Percentiles rank a stretch among this genome's conserved stretches.
phyloP scores from a whole-genome alignment of 2,329 filamentous ascomycete species.

The Pseudopithomyces maydicus region DNA sequence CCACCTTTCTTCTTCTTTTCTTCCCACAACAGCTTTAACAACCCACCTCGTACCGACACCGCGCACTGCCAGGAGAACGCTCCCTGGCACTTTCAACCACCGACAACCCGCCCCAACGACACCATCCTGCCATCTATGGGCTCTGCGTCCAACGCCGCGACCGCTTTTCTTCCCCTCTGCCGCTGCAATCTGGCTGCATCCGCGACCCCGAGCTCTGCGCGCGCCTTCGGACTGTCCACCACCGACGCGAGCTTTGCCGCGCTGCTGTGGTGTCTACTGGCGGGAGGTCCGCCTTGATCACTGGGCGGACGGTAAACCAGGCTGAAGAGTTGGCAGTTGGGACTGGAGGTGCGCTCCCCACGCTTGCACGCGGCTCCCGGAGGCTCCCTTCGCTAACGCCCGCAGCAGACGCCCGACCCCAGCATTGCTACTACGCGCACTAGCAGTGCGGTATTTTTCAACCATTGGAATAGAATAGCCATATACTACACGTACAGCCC shows the following conservation, averaged over 20 bases:
- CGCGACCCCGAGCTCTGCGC: conserved; percentile 37
- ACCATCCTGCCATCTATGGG: conserved; percentile 50
- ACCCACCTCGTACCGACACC: conserved; percentile 21
- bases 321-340: conserved; percentile 16
- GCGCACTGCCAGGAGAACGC: conserved; percentile 29
- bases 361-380: conserved; percentile 10
- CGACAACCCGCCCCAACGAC: conserved; percentile 19
- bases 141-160: conserved; percentile 45
- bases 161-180: conserved; percentile 34
- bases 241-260: conserved; percentile 55
- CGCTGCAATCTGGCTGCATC: conserved; percentile 42
- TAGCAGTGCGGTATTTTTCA: conserved; percentile 12
- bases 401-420: conserved; percentile 25
- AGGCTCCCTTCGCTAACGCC: conserved; percentile 28
- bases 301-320: conserved; percentile 56
- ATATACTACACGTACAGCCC: neutral
- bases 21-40: conserved; percentile 18
- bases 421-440: conserved; percentile 13
- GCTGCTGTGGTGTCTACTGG: conserved; percentile 54
- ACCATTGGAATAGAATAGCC: conserved; percentile 5
- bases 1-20: conserved; percentile 10
- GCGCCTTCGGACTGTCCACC: conserved; percentile 45
- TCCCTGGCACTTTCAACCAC: conserved; percentile 35
- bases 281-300: conserved; percentile 56
- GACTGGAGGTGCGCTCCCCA: conserved; percentile 29